A percentile compares a stretch with the other conserved stretches of the same genome.
phyloP scores from a whole-genome alignment of 805 yeast genomes.

The Wickerhamomyces queroliae region DNA sequence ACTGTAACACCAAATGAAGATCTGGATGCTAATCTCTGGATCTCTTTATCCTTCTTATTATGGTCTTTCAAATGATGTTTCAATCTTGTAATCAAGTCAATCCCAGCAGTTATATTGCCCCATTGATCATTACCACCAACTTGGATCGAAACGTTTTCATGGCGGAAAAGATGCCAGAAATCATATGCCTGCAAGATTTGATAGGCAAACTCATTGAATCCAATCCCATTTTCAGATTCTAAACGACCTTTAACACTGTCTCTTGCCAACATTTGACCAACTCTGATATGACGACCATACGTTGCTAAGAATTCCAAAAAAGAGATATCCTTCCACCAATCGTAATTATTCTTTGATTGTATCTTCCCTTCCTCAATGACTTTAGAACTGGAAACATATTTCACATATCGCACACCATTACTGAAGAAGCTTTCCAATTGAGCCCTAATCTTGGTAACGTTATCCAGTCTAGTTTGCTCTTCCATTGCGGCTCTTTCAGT shows the following conservation, averaged over 20 bases:
- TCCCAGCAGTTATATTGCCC: slow-evolving; percentile 97
- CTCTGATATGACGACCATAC: slow-evolving; percentile 75
- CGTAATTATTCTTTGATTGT: slow-evolving; percentile 53
- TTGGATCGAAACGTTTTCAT: slow-evolving; percentile 61
- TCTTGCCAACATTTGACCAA: slow-evolving; percentile 81
- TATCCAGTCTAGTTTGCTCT: slow-evolving; percentile 42
- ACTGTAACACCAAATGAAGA: slow-evolving; percentile 76
- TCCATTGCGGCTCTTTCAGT: slow-evolving; percentile 66
- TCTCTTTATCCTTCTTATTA: slow-evolving; percentile 17
- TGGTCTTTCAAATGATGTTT: slow-evolving; percentile 18
- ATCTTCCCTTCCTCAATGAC: slow-evolving; percentile 35
- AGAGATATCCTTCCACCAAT: slow-evolving; percentile 81
- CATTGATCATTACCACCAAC: slow-evolving; percentile 97
- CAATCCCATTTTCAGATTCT: slow-evolving; percentile 66
- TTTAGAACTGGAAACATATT: slow-evolving; percentile 21
- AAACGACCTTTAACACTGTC: slow-evolving; percentile 81
- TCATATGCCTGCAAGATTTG: slow-evolving; percentile 93
- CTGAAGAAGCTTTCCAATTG: slow-evolving; percentile 62
- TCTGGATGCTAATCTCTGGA: slow-evolving; percentile 9
- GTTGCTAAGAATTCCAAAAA: slow-evolving; percentile 73
- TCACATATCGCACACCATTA: slow-evolving; percentile 59
- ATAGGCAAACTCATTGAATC: slow-evolving; percentile 91
- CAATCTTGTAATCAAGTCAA: slow-evolving; percentile 73
- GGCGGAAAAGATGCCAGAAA: slow-evolving; percentile 70
- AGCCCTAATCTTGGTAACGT: slow-evolving; percentile 49